Base-by-base conservation (phyloP, 306 rosid genomes). In the Pyrus bretschneideri region DNA sequence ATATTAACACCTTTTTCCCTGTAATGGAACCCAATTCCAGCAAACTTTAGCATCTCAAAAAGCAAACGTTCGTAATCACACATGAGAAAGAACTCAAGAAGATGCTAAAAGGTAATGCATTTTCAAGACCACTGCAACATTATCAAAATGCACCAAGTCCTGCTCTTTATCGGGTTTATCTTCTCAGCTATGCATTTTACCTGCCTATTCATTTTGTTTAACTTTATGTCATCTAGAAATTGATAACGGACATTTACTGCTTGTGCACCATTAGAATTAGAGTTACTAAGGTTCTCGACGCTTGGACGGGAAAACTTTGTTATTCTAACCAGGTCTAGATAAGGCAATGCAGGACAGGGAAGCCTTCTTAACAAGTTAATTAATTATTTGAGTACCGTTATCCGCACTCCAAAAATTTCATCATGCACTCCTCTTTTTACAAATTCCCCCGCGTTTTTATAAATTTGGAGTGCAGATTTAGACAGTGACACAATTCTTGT, bases 1-100 rank as follows among this genome's bases (percentile, higher is more conserved):
- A 92, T 81, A 42, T 87, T 84, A 58, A 82, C 86, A 18, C 94
- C 97, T 73, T 88, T 94, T 71, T 85, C 95, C 83, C 97, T 93
- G 84, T 57, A 69, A 80, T 35, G 13, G 73, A 22, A 75, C 67
- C 73, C 51, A 7, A 78, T 12, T 68, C 58, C n/a, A 52, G 58
- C 7, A 52, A 61, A 23, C 10, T 29, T 4, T 49, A 5, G 3
- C 27, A 4, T 25, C 73, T 70, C 60, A 11, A 17, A 17, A 44
- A 23, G 72, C 38, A 45, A 45, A 13, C 18, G 2, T 25, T 70
- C 30, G 5, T 51, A 46, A 70, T 30, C 44, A 11, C 14, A 51
- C 14, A 25, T 13, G 15, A 22, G 49, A 15, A 9, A 23, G 15
- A 6, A 70, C 29, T 38, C 10, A 4, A 49, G 51, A 29, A 70